Base-by-base conservation (phyloP, 441 rosid genomes). In the Adansonia madagascariensis region DNA sequence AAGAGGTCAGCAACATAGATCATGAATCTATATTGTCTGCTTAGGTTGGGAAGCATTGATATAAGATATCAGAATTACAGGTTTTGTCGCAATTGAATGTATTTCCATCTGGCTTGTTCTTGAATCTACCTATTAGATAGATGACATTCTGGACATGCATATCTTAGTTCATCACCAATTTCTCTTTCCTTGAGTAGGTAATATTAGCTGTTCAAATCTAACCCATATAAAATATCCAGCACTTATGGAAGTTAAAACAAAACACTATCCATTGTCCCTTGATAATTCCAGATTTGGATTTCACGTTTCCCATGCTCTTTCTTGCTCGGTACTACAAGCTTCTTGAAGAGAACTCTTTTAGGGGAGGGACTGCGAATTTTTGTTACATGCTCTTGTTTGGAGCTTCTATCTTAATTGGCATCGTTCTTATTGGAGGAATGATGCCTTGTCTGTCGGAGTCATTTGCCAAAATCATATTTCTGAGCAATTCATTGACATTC, bases 281-380 rank as follows among this genome's bases (percentile, higher is more conserved):
- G 47, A 3, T 77, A 67, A 17, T 80, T 75, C 71, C 89, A 94
- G 99, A 96, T 86, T 80, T 94, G 90, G 99, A 96, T 84, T 94
- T 95, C 81, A 77, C 94, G 92, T 96, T 94, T 81, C 99, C 92
- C 76, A 96, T 96, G 99, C 94, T 96, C 89, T 96, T 96, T 80
- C 97, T 96, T 18, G 98, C 97, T 50, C 94, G 97, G 18, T 94
- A 96, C 90, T 96, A 98, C 92, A 96, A 96, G 78, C 97, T 96
- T 73, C 98, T 96, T 1, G 99, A 96, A 85, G 99, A 96, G 86
- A 96, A 96, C 84, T 94, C 99, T 4, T 96, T 96, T 85, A 84
- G 98, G 86, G 98, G 99, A 61, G 92, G 94, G 83, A 92, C 99
- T 7, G 99, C 99, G 7, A 98, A 94, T 85, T 96, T 96, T 89